These are phyloP conservation scores for Suhomyces bolitotheri DNA, from an alignment of 1,139 yeast genomes.

Conservation along the genomic window DNA sequence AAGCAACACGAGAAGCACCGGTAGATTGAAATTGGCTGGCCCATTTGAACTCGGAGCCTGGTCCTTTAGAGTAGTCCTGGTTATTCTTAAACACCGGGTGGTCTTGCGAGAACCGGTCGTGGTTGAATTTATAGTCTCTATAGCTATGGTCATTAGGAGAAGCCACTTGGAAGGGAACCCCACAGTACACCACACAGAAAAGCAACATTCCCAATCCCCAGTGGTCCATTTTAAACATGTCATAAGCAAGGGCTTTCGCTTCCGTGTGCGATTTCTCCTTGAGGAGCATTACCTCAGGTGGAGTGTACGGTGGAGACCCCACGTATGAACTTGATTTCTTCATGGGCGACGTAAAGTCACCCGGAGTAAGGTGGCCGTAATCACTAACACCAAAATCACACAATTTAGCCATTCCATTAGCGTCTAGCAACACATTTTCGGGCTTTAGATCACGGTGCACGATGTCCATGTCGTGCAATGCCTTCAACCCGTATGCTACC, in stretches of 20 bases:
- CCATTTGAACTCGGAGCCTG: constrained; percentile 67
- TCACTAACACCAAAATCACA: constrained; percentile 80
- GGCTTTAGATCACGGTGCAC: constrained; percentile 70
- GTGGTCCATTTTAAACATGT: constrained; percentile 67
- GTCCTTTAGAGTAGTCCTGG: constrained; percentile 51
- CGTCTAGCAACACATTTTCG: constrained; percentile 58
- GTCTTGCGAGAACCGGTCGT: constrained; percentile 48
- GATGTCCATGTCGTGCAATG: constrained; percentile 56
- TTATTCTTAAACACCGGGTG: constrained; percentile 57
- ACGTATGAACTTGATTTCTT: constrained; percentile 51
- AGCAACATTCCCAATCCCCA: constrained; percentile 74
- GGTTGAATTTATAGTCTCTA: constrained; percentile 58
- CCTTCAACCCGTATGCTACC: constrained; percentile 51
- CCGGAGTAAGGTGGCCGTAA: constrained; percentile 58
- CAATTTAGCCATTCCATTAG: constrained; percentile 61
- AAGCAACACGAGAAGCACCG: constrained; percentile 67
- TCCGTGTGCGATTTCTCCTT: constrained; percentile 40
- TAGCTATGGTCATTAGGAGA: constrained; percentile 51
- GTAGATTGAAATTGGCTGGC: constrained; percentile 59
- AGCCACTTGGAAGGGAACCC: constrained; percentile 62
- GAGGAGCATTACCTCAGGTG: constrained; percentile 71
- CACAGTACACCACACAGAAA: constrained; percentile 59
- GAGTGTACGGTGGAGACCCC: constrained; percentile 79
- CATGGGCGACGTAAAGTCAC: constrained; percentile 51
- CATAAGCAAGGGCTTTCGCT: constrained; percentile 50